phyloP scores from a whole-genome alignment of 441 rosid species.

The Gossypium davidsonii region DNA sequence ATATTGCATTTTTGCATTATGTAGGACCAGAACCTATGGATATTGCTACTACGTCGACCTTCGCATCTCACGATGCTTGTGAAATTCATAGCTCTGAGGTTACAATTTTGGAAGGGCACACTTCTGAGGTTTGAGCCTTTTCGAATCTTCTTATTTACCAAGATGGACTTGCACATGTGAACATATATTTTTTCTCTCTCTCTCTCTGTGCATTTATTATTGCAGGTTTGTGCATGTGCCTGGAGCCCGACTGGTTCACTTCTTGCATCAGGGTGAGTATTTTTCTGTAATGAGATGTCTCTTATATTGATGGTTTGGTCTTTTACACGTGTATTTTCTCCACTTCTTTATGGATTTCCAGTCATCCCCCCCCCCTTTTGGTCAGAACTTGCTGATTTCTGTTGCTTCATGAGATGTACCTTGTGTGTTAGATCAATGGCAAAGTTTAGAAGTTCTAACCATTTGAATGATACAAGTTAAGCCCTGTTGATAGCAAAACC shows the following conservation, averaged over 20 bases:
- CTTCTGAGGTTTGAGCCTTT: conserved; percentile 71
- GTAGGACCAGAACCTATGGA: conserved; percentile 80
- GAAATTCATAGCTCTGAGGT: conserved; percentile 80
- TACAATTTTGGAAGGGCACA: conserved; percentile 78
- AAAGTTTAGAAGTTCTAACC: neutral
- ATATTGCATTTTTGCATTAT: neutral
- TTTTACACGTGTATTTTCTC: neutral
- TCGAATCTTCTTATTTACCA: neutral
- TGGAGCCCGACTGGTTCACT: conserved; percentile 98
- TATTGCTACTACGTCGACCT: conserved; percentile 37
- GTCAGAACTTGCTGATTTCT: neutral
- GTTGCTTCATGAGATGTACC: neutral
- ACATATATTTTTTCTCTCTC: neutral
- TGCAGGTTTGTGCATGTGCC: conserved; percentile 95
- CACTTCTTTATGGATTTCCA: neutral
- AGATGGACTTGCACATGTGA: neutral
- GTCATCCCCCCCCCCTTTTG: neutral
- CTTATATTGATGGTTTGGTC: neutral
- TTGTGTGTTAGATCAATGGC: neutral
- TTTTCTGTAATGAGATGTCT: conserved; percentile 12
- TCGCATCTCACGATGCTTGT: conserved; percentile 46
- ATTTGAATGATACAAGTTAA: neutral
- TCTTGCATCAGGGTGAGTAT: conserved; percentile 95
- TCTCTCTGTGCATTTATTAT: neutral
- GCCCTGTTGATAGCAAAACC: neutral